Percentiles rank a stretch among this genome's conserved stretches.
These are phyloP conservation scores for Hymenoscyphus albidus DNA, from an alignment of 2,329 filamentous ascomycete genomes.

Conservation along the genomic window DNA sequence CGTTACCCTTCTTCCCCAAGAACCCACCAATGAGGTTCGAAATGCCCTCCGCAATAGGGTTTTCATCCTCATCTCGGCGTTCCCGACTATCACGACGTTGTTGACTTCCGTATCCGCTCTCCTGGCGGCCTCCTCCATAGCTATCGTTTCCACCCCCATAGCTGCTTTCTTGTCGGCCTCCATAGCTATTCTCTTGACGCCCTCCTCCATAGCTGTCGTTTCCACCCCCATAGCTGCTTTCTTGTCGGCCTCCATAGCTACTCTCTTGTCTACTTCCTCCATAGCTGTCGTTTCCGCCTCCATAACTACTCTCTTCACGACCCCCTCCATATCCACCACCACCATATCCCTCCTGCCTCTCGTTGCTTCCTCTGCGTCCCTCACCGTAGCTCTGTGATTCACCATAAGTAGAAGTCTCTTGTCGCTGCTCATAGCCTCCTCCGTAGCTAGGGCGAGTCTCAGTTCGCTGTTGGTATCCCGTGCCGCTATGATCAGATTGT, in stretches of 20 bases:
- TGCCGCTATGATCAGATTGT: slow-evolving; percentile 41
- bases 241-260: slow-evolving; percentile 28
- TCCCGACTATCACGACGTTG: not conserved
- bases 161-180: slow-evolving; percentile 8
- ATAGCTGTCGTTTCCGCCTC: slow-evolving; percentile 37
- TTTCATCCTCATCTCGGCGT: slow-evolving; percentile 1
- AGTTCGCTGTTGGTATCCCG: slow-evolving; percentile 54
- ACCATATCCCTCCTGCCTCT: slow-evolving; percentile 13
- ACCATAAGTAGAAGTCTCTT: slow-evolving; percentile 47
- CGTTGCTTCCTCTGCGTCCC: slow-evolving; percentile 28
- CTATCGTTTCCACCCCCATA: slow-evolving; percentile 17
- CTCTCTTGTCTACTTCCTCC: slow-evolving; percentile 27
- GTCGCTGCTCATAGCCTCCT: slow-evolving; percentile 56
- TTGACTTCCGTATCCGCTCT: not conserved
- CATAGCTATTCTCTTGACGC: not conserved
- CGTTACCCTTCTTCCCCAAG: slow-evolving; percentile 1
- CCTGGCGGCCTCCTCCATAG: slow-evolving; percentile 8
- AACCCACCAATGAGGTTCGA: slow-evolving; percentile 7
- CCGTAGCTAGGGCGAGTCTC: slow-evolving; percentile 49
- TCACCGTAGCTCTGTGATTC: slow-evolving; percentile 36
- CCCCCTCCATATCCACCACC: slow-evolving; percentile 10
- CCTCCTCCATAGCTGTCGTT: slow-evolving; percentile 19
- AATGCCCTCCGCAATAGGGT: not conserved
- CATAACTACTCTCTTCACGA: not conserved
- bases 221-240: slow-evolving; percentile 25